Evolutionary conservation across 192 early-diverging fungal species (phyloP).

Genomic region (Fimicolochytrium jonesii): DNA sequence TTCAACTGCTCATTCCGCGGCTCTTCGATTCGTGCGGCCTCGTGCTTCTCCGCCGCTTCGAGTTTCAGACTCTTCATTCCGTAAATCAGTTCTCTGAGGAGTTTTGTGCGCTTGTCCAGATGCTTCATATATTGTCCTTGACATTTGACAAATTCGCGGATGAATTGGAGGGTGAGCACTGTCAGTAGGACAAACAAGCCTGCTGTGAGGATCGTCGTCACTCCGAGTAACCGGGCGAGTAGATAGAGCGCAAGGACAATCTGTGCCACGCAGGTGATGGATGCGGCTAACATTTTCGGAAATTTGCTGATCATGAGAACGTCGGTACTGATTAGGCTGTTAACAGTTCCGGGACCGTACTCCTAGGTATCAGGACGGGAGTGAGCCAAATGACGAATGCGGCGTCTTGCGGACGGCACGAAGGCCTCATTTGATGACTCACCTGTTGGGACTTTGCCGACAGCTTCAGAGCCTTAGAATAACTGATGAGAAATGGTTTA

Average conservation of each 20-base stretch:
- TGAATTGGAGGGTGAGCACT: background rate
- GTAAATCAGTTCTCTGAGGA: constrained; percentile 30
- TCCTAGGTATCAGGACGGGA: too few species aligned
- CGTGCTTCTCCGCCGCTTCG: background rate
- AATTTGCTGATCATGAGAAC: background rate
- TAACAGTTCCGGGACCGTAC: constrained; percentile 11
- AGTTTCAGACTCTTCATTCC: constrained; percentile 12
- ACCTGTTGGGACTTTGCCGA: too few species aligned
- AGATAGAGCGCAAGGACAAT: constrained; percentile 1
- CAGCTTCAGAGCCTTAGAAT: too few species aligned
- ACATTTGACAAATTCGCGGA: background rate
- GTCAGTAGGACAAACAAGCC: constrained; percentile 3
- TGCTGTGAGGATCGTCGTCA: background rate
- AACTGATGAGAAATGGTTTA: too few species aligned
- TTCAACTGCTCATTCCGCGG: background rate
- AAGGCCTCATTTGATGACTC: too few species aligned
- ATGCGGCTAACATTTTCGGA: background rate
- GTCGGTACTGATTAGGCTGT: constrained; percentile 5
- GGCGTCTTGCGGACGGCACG: too few species aligned
- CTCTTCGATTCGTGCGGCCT: background rate
- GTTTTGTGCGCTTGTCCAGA: constrained; percentile 20
- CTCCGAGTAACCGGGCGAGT: background rate
- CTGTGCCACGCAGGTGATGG: background rate
- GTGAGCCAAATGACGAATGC: too few species aligned
- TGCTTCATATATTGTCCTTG: constrained; percentile 4